Evolutionary conservation across 2,329 filamentous ascomycete species (phyloP), one percentile per base, ranked within the genome.

Genomic region (Paraphaeosphaeria minitans): DNA sequence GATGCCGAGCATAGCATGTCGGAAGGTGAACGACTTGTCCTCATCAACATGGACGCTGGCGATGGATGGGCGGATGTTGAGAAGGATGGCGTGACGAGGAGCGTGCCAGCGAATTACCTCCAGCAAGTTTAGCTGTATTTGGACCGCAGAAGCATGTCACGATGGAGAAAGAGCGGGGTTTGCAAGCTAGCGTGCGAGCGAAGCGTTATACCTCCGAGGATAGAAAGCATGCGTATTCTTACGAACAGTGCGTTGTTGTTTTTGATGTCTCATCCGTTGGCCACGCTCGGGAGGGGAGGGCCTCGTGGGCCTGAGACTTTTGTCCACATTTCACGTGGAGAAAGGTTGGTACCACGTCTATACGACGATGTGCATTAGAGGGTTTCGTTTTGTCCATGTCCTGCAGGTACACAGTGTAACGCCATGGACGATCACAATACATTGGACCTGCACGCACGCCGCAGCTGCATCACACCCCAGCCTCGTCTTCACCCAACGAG

Each of bases 51-150:
- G 57, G 94, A 98, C 73, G 85, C 88, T 0, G 95, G 95, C 1
- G 95, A 98, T 79, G 95, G 95, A 0, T 99, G 95, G 95, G 92
- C 89, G 29, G 95, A 98, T 80, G 95, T 99, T 19, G 95, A 98
- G 80, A 93, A 92, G 77, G 93, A 92, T 19, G 93, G 93, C 1
- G 82, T 88, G 42, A 92, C 89, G 50, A 93, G 88, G 73, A 97
- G 93, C 75, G 95, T 99, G 55, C 95, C 95, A 47, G 93, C 93
- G 39, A 96, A 92, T 76, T 99, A 98, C 80, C 86, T 98, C 59
- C 90, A 93, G 78, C 85, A 89, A 70, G 86, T 91, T 52, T 90
- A 67, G 66, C 39, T 33, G 12, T 45, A 19, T 43, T 43, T 22
- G 41, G 41, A 43, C 9, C 3, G 41, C n/a, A 10, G 22, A 21